Base-by-base conservation (phyloP, 176 grass and related monocot species). In the Aechmea fasciata region DNA sequence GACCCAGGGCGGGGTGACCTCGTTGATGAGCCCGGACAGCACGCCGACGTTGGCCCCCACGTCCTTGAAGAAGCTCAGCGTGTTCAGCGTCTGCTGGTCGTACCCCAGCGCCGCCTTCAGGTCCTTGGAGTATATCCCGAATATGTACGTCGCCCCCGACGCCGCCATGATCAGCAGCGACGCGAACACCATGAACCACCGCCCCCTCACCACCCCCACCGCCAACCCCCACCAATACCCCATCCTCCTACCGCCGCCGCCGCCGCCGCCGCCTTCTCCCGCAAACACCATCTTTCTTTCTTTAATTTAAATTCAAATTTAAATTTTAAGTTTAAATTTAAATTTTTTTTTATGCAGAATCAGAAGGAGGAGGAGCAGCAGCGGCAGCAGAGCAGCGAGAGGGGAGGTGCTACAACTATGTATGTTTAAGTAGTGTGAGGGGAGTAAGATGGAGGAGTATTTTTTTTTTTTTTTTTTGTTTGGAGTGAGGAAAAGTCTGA, bases 151-250 rank as follows among this genome's bases (percentile, higher is more conserved):
- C 19, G 84, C 83, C 3, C 88, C 88, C 4, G 88, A 66, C 3
- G 88, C 74, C 8, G 88, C 79, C 57, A 91, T 79, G 81, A 91
- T 84, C 18, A 91, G 81, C 33, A 86, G 76, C 48, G 83, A 91
- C 7, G 88, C 84, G 51, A 91, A 91, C 63, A 91, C 71, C 83
- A 84, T 84, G 84, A 91, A 87, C 88, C 88, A 91, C 0, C 88
- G 71, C 7, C 88, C 88, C 0, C 73, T 64, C 49, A 91, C 74
- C 47, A 91, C 88, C 67, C 73, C 77, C 49, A 76, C 67, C 49
- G 62, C 78, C 69, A 91, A 91, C 69, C 72, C 57, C 61, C 10
- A 20, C 33, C 69, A 75, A 28, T 73, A 61, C 25, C 81, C 51
- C 70, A 50, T 63, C 33, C 12, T 1, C 49, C 22, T n/a, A 6